Conservation (phyloP, 2,329 filamentous ascomycete genomes). For the Domatiomyces globalis region DNA sequence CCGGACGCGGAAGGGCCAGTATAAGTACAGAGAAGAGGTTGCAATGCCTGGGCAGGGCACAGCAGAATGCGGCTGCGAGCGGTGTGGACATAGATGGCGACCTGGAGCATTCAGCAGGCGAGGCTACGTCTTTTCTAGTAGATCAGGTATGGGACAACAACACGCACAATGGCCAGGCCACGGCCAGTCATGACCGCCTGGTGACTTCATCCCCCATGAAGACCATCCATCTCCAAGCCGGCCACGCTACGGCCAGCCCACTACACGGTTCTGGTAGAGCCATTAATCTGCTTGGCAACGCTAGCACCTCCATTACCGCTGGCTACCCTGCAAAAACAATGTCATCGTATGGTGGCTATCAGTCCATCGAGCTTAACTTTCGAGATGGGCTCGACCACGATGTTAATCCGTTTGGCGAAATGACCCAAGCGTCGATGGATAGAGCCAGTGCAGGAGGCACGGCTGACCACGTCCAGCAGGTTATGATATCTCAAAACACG, state of each 20-base stretch:
- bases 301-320: background rate
- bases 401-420: slow-evolving; percentile 15
- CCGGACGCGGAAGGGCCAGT: background rate
- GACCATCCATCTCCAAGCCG: background rate
- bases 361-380: slow-evolving; percentile 15
- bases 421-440: slow-evolving; percentile 12
- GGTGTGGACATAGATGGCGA: background rate
- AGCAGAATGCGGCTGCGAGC: background rate
- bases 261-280: background rate
- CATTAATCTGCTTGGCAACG: slow-evolving; percentile 1
- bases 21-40: background rate
- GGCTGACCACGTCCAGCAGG: background rate
- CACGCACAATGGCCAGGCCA: background rate
- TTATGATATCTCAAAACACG: background rate
- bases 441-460: slow-evolving; percentile 1
- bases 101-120: background rate
- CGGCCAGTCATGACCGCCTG: background rate
- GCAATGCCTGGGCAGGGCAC: too few species aligned
- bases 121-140: background rate
- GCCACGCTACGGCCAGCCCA: too few species aligned
- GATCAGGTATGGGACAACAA: background rate
- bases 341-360: slow-evolving; percentile 16
- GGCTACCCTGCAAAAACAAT: slow-evolving; percentile 5
- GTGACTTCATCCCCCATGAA: background rate
- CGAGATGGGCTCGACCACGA: slow-evolving; percentile 10